Base-by-base conservation (phyloP, 345 rosid genomes). In the Triadica sebifera region DNA sequence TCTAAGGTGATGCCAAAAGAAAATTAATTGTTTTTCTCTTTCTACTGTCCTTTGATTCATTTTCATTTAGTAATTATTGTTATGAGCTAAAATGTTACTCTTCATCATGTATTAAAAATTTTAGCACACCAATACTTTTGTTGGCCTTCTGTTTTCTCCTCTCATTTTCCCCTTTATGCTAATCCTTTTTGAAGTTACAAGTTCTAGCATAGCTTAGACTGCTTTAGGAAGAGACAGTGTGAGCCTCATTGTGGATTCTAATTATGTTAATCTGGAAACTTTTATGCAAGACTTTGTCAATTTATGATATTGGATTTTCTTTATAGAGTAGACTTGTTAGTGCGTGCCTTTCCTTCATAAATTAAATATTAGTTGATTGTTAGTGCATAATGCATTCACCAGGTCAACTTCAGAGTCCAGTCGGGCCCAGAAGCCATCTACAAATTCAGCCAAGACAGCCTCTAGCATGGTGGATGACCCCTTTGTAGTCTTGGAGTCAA, bases 401-500 rank as follows among this genome's bases (percentile, higher is more conserved):
- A 91, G 97, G 84, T 78, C 91, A 81, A 75, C 81, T 71, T 83
- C 85, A 37, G 92, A 85, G 56, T 72, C 82, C 5, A 78, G 20
- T 71, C 84, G 45, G 70, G 41, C 88, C 71, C 86, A 74, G 22
- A 85, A 81, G 62, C 83, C 85, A 53, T 75, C 84, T 49, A 60
- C 78, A 51, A 72, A 46, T 75, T 81, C 89, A 53, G 81, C 77
- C 63, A 84, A 80, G 82, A 52, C 83, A 25, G 75, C 84, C 34
- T 80, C 93, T 64, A 73, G 68, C 76, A 51, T 57, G 74, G 76
- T 79, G 74, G 89, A 89, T 51, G 86, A 89, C 62, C 94, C 94
- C 25, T 89, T 91, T 88, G 86, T 73, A 24, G 86, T 85, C 59
- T 70, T 87, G 59, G 88, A 77, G 77, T 77, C 94, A 79, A 82